Evolutionary conservation across 257 asterid species (phyloP).

Genomic region (Penstemon newberryi): DNA sequence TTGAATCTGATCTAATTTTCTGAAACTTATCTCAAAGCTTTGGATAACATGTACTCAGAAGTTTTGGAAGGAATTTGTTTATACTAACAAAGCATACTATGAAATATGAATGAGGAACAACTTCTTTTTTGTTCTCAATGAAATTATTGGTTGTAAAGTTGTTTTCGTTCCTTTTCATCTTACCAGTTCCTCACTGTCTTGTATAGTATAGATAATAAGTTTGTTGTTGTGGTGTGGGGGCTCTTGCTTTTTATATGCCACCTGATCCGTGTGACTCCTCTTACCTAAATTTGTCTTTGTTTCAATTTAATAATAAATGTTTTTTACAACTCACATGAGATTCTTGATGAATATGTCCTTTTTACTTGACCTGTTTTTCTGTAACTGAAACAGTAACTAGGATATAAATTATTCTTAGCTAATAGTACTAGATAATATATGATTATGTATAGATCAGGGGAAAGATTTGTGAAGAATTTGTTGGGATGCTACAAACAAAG

Average conservation of each 20-base stretch:
- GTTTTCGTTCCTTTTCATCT: neutral
- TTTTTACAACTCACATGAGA: too few relatives aligned
- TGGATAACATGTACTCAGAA: conserved; percentile 19
- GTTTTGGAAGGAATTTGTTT: conserved; percentile 1
- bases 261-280: conserved; percentile 1
- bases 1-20: neutral
- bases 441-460: too few relatives aligned
- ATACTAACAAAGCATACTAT: neutral
- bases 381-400: too few relatives aligned
- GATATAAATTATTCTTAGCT: too few relatives aligned
- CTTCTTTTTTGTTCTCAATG: neutral
- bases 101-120: neutral
- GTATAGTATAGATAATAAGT: neutral
- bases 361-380: too few relatives aligned
- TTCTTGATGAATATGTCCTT: too few relatives aligned
- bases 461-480: too few relatives aligned
- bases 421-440: too few relatives aligned
- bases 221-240: neutral
- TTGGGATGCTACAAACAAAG: too few relatives aligned
- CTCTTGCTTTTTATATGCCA: neutral
- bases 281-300: too few relatives aligned
- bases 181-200: conserved; percentile 23
- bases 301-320: too few relatives aligned
- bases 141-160: conserved; percentile 29
- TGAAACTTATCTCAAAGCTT: conserved; percentile 4